Evolutionary conservation across 129 eudicot species (phyloP).

Genomic region (Gnaphalium uliginosum): DNA sequence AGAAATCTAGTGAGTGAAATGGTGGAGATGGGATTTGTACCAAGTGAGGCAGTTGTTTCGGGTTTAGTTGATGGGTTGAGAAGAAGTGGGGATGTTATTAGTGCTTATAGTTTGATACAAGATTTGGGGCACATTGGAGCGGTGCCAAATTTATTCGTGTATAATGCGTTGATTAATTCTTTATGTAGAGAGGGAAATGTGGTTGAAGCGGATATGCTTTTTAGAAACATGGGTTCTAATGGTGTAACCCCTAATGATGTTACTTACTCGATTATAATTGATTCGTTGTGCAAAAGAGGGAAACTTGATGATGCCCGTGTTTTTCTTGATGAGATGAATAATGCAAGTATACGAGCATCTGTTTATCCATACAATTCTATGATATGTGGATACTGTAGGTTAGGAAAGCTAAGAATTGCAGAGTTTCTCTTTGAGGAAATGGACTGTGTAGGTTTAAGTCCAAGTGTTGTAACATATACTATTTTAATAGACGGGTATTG

Average conservation of each 20-base stretch:
- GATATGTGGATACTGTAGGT: constrained; percentile 69
- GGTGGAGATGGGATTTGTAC: constrained; percentile 63
- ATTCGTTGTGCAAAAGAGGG: constrained; percentile 72
- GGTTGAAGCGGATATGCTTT: constrained; percentile 61
- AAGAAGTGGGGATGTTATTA: constrained; percentile 51
- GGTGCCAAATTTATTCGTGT: constrained; percentile 61
- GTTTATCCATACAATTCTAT: constrained; percentile 66
- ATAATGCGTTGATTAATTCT: constrained; percentile 65
- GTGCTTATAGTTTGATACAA: constrained; percentile 56
- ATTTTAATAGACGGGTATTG: constrained; percentile 77
- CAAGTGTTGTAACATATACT: constrained; percentile 81
- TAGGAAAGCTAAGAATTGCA: constrained; percentile 56
- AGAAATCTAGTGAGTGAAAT: constrained; percentile 56
- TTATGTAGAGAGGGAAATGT: constrained; percentile 62
- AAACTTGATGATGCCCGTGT: constrained; percentile 48
- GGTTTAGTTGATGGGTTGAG: constrained; percentile 78
- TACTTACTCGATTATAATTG: constrained; percentile 63
- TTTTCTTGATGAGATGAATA: constrained; percentile 56
- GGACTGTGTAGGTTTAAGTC: constrained; percentile 51
- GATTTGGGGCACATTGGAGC: constrained; percentile 42
- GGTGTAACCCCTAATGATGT: constrained; percentile 67
- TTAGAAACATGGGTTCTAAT: constrained; percentile 48
- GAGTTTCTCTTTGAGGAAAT: constrained; percentile 49
- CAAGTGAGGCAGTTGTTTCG: constrained; percentile 67
- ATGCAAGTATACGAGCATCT: constrained; percentile 50